Conservation (phyloP, 2,329 filamentous ascomycete species). For the Emergomyces orientalis region DNA sequence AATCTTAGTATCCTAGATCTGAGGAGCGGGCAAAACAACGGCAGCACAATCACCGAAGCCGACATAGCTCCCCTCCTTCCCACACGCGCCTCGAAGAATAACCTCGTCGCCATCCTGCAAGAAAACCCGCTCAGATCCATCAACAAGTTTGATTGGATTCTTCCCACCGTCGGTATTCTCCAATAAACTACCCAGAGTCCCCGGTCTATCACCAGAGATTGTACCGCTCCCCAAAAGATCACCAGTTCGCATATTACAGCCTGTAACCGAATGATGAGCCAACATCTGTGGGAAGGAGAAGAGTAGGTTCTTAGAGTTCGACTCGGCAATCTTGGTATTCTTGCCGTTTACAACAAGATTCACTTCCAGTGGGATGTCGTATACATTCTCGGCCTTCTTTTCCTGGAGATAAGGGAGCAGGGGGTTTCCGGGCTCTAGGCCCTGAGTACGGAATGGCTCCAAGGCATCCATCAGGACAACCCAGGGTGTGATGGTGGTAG, state of each 20-base stretch:
- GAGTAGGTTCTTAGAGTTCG: slow-evolving; percentile 58
- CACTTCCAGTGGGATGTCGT: slow-evolving; percentile 61
- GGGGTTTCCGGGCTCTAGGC: slow-evolving; percentile 46
- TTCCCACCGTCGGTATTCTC: slow-evolving; percentile 66
- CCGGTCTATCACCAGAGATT: slow-evolving; percentile 55
- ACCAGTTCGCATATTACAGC: slow-evolving; percentile 63
- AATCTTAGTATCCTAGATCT: slow-evolving; percentile 5
- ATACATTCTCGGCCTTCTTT: slow-evolving; percentile 48
- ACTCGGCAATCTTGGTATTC: slow-evolving; percentile 50
- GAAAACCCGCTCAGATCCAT: slow-evolving; percentile 60
- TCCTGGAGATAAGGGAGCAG: slow-evolving; percentile 58
- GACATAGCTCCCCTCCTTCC: slow-evolving; percentile 56
- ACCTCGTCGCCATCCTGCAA: slow-evolving; percentile 66
- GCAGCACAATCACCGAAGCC: slow-evolving; percentile 56
- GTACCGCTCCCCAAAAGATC: slow-evolving; percentile 72
- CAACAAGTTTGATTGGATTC: slow-evolving; percentile 49
- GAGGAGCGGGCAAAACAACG: slow-evolving; percentile 12
- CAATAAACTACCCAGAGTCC: slow-evolving; percentile 57
- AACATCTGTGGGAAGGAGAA: slow-evolving; percentile 80
- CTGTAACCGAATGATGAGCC: slow-evolving; percentile 66
- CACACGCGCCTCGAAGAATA: slow-evolving; percentile 56
- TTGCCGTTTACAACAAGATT: slow-evolving; percentile 42
- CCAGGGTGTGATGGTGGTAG: slow-evolving; percentile 68
- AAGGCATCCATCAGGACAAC: slow-evolving; percentile 68
- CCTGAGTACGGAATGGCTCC: slow-evolving; percentile 53